Base-by-base conservation (phyloP, 371 early-diverging fungal species). In the Catenaria anguillulae region DNA sequence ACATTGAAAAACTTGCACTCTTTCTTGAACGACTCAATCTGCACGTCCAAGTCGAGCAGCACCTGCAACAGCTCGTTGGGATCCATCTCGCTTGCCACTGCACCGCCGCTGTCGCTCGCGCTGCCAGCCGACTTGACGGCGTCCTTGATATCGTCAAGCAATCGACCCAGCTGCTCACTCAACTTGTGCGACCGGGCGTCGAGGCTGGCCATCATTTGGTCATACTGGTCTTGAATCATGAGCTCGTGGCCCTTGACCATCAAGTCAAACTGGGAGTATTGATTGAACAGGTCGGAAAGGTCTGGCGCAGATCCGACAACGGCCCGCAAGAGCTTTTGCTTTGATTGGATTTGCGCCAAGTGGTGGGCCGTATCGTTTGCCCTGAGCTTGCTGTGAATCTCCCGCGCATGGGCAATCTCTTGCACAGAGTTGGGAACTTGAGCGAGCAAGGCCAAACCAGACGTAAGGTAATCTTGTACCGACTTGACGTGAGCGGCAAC, bases 211-310 rank as follows among this genome's bases (percentile, higher is more conserved):
- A 69, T 62, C n/a, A 78, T 67, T 33, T 71, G 56, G 36, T 77
- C 77, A 8, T 75, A 72, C 61, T 79, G 80, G 61, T 79, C 80
- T 46, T 70, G 64, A 61, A 79, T 70, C 67, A 79, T 74, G 55
- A 79, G 52, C 61, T 79, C 78, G 61, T 78, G 77, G 50, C 77
- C 71, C 61, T 79, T 75, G 17, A 79, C 63, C 73, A 77, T 72
- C 1, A 79, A 43, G 59, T 79, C 80, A 37, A 79, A 55, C 60
- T 75, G 73, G 60, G 64, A 67, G 77, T 76, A 77, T 37, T 70
- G 68, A 1, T 70, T 46, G 52, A 68, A 67, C 3, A 72, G 61
- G 19, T 62, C 62, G 6, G 70, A 58, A 19, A 65, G 62, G 62
- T 76, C 75, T 13, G 73, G 62, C 13, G 42, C 75, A 21, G 62